Base-by-base conservation (phyloP, 2,329 filamentous ascomycete species). In the Tolypocladium inflatum region DNA sequence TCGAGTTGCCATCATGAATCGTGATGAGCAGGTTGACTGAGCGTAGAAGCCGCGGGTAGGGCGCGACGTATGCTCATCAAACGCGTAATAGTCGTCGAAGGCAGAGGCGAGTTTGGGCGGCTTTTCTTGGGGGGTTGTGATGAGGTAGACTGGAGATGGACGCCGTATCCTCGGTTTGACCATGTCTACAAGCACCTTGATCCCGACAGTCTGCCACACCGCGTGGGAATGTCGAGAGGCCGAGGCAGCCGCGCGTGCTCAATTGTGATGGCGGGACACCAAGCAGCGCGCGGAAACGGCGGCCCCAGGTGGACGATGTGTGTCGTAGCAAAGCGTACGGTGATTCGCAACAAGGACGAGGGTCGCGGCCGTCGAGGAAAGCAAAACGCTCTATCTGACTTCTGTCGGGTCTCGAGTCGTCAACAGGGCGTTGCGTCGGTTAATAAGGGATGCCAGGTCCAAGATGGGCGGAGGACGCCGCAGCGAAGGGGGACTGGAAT, bases 41-140 rank as follows among this genome's bases (percentile, higher is more conserved):
- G 76, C 70, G 57, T 78, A 74, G 56, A 75, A 73, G 68, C 77
- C 69, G 67, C 80, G 83, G 48, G 73, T 64, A 17, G 78, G 80
- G 58, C 80, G 74, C 8, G 81, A 82, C 26, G 73, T 66, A 39
- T 76, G 61, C 37, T 61, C 60, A 55, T 68, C 65, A 55, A 63
- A 69, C 73, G 79, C 79, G 66, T 72, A 71, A 60, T 74, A 75
- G 65, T 76, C 77, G 63, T 77, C 74, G 56, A 76, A 73, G 61
- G 75, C 72, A 48, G 78, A 76, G 7, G 75, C 72, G 50, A 76
- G 74, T 56, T 70, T 71, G 57, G 77, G 75, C 59, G 78, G 76
- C 59, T 72, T 66, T 62, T 76, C 75, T 66, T 73, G 65, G 51
- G 76, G 71, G 62, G 63, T 74, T 56, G 74, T 72, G 64, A 66